Percentiles rank a stretch among this genome's conserved stretches.
Evolutionary conservation across 805 yeast genomes (phyloP).

Genomic region (Peterozyma xylosa): DNA sequence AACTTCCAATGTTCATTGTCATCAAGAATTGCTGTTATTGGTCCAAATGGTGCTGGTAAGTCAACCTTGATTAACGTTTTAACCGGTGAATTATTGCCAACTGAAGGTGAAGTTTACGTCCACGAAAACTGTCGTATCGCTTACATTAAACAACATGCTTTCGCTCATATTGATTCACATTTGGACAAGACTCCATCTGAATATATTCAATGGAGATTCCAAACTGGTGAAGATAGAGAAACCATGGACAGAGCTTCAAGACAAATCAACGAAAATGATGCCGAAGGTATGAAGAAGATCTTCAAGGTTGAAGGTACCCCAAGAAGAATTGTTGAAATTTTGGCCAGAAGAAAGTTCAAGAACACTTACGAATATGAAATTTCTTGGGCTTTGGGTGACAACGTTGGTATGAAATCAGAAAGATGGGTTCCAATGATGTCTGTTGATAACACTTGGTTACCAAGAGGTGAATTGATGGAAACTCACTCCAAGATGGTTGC

Average conservation of each 20-base stretch:
- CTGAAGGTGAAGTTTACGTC: slow-evolving; percentile 96
- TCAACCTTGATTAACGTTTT: slow-evolving; percentile 97
- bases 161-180: slow-evolving; percentile 98
- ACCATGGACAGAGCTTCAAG: slow-evolving; percentile 99
- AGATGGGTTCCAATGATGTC: slow-evolving; percentile 99
- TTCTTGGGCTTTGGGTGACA: slow-evolving; percentile 96
- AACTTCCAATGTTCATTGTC: slow-evolving; percentile 99
- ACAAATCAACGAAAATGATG: slow-evolving; percentile 95
- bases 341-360: slow-evolving; percentile 99
- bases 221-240: slow-evolving; percentile 99
- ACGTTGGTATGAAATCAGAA: slow-evolving; percentile 97
- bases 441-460: slow-evolving; percentile 99
- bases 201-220: slow-evolving; percentile 99
- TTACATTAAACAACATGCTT: slow-evolving; percentile 99
- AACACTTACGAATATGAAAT: slow-evolving; percentile 99
- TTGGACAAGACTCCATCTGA: slow-evolving; percentile 99
- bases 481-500: slow-evolving; percentile 99
- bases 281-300: slow-evolving; percentile 98
- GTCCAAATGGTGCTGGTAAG: slow-evolving; percentile 99
- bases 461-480: slow-evolving; percentile 97
- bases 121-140: slow-evolving; percentile 99
- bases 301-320: slow-evolving; percentile 98
- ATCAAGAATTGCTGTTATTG: slow-evolving; percentile 99
- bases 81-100: slow-evolving; percentile 99
- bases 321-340: slow-evolving; percentile 93